Evolutionary conservation across 352 stramenopile species (phyloP).

Genomic region (Globisporangium apiculatum): DNA sequence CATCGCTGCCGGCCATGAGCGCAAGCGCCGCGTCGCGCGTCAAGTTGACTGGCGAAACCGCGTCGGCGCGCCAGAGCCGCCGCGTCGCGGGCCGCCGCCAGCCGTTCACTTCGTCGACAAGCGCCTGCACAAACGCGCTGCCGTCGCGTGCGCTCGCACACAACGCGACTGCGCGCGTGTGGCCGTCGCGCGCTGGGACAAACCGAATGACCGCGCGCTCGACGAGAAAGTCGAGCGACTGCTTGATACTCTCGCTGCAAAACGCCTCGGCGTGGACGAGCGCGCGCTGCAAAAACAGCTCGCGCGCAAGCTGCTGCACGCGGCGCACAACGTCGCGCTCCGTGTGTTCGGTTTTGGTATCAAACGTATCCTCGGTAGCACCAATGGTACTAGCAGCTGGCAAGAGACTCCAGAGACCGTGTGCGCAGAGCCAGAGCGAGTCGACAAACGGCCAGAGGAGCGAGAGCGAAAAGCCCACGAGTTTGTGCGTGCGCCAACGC

Average conservation of each 20-base stretch:
- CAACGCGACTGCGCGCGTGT: constrained; percentile 22
- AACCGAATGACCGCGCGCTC: constrained; percentile 34
- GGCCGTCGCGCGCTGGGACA: constrained; percentile 20
- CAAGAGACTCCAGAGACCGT: constrained; percentile 37
- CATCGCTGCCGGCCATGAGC: constrained; percentile 1
- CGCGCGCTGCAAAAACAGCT: constrained; percentile 31
- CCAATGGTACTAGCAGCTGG: no score
- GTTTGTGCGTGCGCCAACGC: constrained; percentile 28
- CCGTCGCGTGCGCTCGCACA: constrained; percentile 4
- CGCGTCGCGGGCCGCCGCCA: constrained; percentile 37
- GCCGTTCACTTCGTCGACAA: constrained; percentile 33
- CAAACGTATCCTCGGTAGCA: neutral
- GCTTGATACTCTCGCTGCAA: constrained; percentile 72
- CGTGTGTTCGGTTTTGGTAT: constrained; percentile 9
- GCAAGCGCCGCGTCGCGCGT: constrained; percentile 6
- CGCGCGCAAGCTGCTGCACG: constrained; percentile 48
- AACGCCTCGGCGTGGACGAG: constrained; percentile 59
- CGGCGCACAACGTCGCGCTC: constrained; percentile 45
- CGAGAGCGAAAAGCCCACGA: constrained; percentile 53
- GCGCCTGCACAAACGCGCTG: constrained; percentile 16
- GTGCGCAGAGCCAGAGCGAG: constrained; percentile 54
- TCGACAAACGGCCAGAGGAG: constrained; percentile 76
- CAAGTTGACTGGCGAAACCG: neutral
- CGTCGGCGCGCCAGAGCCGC: constrained; percentile 26
- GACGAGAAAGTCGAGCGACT: constrained; percentile 57